Evolutionary conservation across 2,329 filamentous ascomycete species (phyloP).

Genomic region (Dactylellina sp.): DNA sequence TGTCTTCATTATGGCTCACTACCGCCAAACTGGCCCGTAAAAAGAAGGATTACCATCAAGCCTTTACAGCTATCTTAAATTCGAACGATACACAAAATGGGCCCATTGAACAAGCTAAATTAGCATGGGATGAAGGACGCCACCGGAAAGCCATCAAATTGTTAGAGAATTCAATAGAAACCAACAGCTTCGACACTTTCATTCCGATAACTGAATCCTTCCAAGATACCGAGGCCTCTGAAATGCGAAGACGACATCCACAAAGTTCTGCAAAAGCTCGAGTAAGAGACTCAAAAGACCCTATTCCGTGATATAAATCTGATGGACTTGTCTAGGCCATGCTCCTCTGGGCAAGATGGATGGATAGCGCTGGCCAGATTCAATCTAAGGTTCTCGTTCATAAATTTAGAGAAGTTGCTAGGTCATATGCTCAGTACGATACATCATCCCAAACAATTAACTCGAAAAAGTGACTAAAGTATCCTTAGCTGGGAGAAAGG

Average conservation of each 20-base stretch:
- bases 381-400: conserved; percentile 81
- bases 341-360: conserved; percentile 93
- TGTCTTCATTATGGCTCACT: conserved; percentile 85
- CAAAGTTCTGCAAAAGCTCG: conserved; percentile 53
- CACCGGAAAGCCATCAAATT: conserved; percentile 95
- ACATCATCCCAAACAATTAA: conserved; percentile 64
- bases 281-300: conserved; percentile 17
- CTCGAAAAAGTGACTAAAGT: conserved; percentile 58
- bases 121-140: conserved; percentile 93
- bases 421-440: conserved; percentile 64
- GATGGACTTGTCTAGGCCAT: conserved; percentile 77
- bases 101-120: conserved; percentile 90
- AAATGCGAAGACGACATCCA: conserved; percentile 37
- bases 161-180: conserved; percentile 84
- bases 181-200: conserved; percentile 76
- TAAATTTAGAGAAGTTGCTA: conserved; percentile 85
- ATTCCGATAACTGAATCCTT: conserved; percentile 61
- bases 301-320: conserved; percentile 66
- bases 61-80: conserved; percentile 92
- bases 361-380: conserved; percentile 93
- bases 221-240: conserved; percentile 38
- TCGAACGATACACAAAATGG: conserved; percentile 85
- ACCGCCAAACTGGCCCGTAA: conserved; percentile 89
- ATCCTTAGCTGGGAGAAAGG: conserved; percentile 85
- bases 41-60: conserved; percentile 82